Conservation (phyloP, 1,284 basidiomycete species). For the Blastosporella zonata region DNA sequence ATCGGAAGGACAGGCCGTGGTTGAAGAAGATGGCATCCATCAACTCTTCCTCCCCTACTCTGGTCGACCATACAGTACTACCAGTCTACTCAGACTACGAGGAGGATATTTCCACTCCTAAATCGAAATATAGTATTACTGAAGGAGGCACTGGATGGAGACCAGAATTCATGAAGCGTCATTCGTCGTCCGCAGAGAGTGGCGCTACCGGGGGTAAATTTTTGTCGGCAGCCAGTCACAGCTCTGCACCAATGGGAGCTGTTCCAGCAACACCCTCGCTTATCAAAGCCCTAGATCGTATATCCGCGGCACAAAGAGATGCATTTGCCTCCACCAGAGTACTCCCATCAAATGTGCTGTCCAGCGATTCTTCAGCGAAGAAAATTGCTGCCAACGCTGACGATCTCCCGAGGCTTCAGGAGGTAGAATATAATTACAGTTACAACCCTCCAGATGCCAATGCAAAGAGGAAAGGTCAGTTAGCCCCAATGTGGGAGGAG, state of each 20-base stretch:
- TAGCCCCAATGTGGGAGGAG: slow-evolving; percentile 40
- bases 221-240: slow-evolving; percentile 11
- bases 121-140: slow-evolving; percentile 12
- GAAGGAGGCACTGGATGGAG: slow-evolving; percentile 25
- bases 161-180: slow-evolving; percentile 34
- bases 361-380: background rate
- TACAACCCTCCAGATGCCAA: slow-evolving; percentile 10
- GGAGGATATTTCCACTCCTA: slow-evolving; percentile 28
- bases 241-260: slow-evolving; percentile 24
- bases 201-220: slow-evolving; percentile 2
- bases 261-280: slow-evolving; percentile 63
- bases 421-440: slow-evolving; percentile 5
- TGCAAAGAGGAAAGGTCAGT: slow-evolving; percentile 18
- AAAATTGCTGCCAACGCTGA: slow-evolving; percentile 9
- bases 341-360: slow-evolving; percentile 4
- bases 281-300: slow-evolving; percentile 54
- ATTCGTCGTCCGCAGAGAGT: slow-evolving; percentile 19
- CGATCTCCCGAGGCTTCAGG: slow-evolving; percentile 15
- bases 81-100: slow-evolving; percentile 33
- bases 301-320: slow-evolving; percentile 51
- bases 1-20: slow-evolving; percentile 21
- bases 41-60: slow-evolving; percentile 21
- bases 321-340: slow-evolving; percentile 32
- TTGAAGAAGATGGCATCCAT: slow-evolving; percentile 21
- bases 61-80: slow-evolving; percentile 20